A percentile compares a stretch with the other conserved stretches of the same genome.
These are phyloP conservation scores for Mycena filopes DNA, from an alignment of 768 basidiomycete species.

Conservation along the genomic window DNA sequence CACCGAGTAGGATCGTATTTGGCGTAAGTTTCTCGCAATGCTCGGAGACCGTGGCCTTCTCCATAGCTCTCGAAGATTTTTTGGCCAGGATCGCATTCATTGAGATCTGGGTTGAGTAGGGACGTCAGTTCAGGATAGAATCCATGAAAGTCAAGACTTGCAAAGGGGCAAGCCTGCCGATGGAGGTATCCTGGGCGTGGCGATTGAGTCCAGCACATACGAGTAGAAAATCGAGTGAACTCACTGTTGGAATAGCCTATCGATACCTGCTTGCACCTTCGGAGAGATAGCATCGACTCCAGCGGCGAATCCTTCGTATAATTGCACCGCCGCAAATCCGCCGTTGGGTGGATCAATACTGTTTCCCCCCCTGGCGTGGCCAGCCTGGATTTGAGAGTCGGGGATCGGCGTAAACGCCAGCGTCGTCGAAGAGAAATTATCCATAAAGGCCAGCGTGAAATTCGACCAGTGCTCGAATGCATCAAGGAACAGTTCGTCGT, in stretches of 20 bases:
- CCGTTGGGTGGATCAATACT: conserved; percentile 49
- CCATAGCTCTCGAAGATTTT: conserved; percentile 54
- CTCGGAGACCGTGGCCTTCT: conserved; percentile 47
- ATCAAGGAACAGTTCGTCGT: conserved; percentile 42
- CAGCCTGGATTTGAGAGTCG: conserved; percentile 46
- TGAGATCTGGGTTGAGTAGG: conserved; percentile 33
- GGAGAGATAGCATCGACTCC: conserved; percentile 34
- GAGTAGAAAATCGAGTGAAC: conserved; percentile 20
- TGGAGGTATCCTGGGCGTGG: conserved; percentile 43
- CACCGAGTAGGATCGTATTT: conserved; percentile 58
- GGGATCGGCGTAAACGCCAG: conserved; percentile 53
- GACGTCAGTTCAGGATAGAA: background rate
- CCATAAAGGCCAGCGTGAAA: conserved; percentile 38
- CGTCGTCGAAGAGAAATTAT: conserved; percentile 39
- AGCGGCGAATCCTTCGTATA: conserved; percentile 41
- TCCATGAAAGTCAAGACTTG: background rate
- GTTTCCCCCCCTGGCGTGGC: conserved; percentile 48
- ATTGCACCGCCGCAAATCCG: conserved; percentile 47
- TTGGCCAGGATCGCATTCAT: conserved; percentile 52
- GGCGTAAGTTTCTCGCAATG: conserved; percentile 48
- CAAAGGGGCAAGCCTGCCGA: conserved; percentile 53
- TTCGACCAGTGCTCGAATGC: conserved; percentile 46
- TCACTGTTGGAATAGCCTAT: conserved; percentile 44
- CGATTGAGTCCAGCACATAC: background rate
- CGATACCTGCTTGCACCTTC: conserved; percentile 38